Conservation (phyloP, 192 early-diverging fungal species). For the Backusella australiensis region DNA sequence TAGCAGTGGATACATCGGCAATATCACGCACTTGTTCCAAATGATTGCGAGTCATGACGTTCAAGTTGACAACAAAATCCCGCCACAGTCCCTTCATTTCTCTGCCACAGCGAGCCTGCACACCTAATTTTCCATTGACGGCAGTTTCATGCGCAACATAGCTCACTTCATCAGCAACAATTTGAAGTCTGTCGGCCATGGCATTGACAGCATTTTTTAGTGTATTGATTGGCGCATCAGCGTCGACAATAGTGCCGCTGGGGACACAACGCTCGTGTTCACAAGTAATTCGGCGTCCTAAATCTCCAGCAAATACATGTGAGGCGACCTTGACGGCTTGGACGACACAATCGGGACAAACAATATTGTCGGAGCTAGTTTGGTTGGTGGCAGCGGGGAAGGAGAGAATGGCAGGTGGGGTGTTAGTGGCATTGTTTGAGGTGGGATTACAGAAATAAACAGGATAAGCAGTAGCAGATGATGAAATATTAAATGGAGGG, state of each 20-base stretch:
- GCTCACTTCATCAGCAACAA: slow-evolving; percentile 58
- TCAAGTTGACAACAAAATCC: slow-evolving; percentile 54
- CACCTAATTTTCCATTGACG: slow-evolving; percentile 71
- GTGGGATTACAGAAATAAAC: slow-evolving; percentile 12
- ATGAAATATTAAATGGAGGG: slow-evolving; percentile 24
- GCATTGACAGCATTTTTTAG: slow-evolving; percentile 54
- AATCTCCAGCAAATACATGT: slow-evolving; percentile 45
- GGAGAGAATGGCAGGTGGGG: not conserved
- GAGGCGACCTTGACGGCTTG: slow-evolving; percentile 45
- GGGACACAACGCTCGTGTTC: slow-evolving; percentile 32
- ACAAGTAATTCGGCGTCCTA: slow-evolving; percentile 44
- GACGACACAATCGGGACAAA: slow-evolving; percentile 46
- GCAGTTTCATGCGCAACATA: slow-evolving; percentile 69
- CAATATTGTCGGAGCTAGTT: slow-evolving; percentile 29
- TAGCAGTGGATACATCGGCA: slow-evolving; percentile 65
- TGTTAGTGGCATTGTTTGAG: not conserved
- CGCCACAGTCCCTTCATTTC: slow-evolving; percentile 53
- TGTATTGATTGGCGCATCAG: slow-evolving; percentile 32
- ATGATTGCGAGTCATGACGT: slow-evolving; percentile 53
- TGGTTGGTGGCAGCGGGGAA: slow-evolving; percentile 24
- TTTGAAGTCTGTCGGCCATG: slow-evolving; percentile 60
- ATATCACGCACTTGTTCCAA: slow-evolving; percentile 63
- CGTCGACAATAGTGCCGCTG: slow-evolving; percentile 2
- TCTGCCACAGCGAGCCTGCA: slow-evolving; percentile 50
- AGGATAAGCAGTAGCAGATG: slow-evolving; percentile 25